A percentile compares a stretch with the other conserved stretches of the same genome.
Conservation (phyloP, 2,329 filamentous ascomycete genomes). For the Xylariomycetidae sp. region DNA sequence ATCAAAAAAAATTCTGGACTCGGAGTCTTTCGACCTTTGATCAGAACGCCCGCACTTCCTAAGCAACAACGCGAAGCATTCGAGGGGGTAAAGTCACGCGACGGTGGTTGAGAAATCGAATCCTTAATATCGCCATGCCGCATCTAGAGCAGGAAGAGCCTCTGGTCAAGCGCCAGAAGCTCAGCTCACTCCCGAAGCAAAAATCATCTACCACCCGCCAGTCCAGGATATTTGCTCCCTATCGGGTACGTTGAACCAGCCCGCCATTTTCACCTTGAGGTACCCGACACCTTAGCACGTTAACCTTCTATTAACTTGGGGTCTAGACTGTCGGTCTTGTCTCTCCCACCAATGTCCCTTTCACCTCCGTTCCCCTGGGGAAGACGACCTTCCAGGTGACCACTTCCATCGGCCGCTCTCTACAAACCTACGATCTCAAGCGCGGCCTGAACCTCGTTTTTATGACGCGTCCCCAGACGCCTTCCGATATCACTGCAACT, state of each 20-base stretch:
- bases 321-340: slow-evolving; percentile 84
- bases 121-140: slow-evolving; percentile 40
- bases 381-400: slow-evolving; percentile 97
- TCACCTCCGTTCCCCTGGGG: slow-evolving; percentile 81
- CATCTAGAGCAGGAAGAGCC: slow-evolving; percentile 57
- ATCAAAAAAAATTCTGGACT: too few relatives aligned
- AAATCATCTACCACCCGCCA: slow-evolving; percentile 39
- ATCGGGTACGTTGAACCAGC: slow-evolving; percentile 62
- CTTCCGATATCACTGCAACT: slow-evolving; percentile 78
- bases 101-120: too few relatives aligned
- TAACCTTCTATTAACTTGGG: too few relatives aligned
- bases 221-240: slow-evolving; percentile 89
- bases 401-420: slow-evolving; percentile 81
- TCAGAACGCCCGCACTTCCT: too few relatives aligned
- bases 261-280: too few relatives aligned
- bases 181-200: slow-evolving; percentile 38
- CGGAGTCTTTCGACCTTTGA: too few relatives aligned
- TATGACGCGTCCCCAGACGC: slow-evolving; percentile 85
- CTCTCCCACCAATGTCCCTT: slow-evolving; percentile 84
- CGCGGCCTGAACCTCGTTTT: slow-evolving; percentile 89
- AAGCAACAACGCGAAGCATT: too few relatives aligned
- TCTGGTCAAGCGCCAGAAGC: slow-evolving; percentile 73
- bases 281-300: too few relatives aligned
- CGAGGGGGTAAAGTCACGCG: too few relatives aligned
- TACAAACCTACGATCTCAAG: slow-evolving; percentile 95